Conservation (phyloP, 2,329 filamentous ascomycete genomes). For the Fusarium humuli region DNA sequence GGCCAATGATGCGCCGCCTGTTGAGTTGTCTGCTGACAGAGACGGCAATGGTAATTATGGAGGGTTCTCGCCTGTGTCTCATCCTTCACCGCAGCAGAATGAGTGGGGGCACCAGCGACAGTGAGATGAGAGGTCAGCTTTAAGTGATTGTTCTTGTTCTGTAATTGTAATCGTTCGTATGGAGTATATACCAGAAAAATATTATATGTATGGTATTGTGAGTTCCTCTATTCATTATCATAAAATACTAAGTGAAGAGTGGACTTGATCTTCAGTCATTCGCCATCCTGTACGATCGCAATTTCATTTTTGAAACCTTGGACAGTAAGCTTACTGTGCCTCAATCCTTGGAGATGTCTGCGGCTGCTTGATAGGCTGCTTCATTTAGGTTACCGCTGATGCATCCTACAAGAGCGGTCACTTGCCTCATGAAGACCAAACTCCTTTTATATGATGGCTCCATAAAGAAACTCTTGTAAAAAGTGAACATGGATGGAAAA, state of each 20-base stretch:
- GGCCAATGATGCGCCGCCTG: background rate
- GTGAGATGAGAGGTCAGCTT: background rate
- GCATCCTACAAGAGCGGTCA: background rate
- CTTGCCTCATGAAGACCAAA: background rate
- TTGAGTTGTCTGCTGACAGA: background rate
- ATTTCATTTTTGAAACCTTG: background rate
- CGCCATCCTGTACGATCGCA: background rate
- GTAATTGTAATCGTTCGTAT: background rate
- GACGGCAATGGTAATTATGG: background rate
- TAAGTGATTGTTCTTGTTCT: background rate
- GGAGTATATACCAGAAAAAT: background rate
- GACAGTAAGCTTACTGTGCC: background rate
- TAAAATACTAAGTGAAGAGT: background rate
- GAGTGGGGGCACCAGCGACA: background rate
- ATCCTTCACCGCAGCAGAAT: background rate
- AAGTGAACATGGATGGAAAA: background rate
- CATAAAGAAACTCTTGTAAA: background rate
- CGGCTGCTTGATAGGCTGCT: background rate
- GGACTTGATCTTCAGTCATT: background rate
- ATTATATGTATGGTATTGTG: background rate
- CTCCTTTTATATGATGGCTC: background rate
- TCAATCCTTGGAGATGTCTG: background rate
- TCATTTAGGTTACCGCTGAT: background rate
- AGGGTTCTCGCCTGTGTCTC: background rate
- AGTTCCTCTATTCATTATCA: rapidly evolving